Base-by-base conservation (phyloP, 108 stramenopile genomes). In the Bacterosira constricta region DNA sequence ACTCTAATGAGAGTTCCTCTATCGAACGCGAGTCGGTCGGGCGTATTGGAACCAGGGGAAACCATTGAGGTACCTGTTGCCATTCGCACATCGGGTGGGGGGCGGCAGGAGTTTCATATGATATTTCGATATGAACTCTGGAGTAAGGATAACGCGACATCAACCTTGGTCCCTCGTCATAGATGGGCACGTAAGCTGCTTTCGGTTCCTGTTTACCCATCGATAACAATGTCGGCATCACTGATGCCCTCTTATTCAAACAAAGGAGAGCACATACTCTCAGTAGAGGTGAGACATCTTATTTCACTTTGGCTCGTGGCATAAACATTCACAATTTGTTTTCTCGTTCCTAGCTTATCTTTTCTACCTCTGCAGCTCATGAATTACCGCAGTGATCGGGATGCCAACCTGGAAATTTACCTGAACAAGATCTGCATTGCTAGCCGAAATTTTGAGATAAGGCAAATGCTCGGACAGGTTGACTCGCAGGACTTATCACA, bases 21-120 rank as follows among this genome's bases (percentile, higher is more conserved):
- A 32, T 38, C 64, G 13, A 69, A 75, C 37, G 25, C 36, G 1
- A 34, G 56, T n/a, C 44, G 52, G 51, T 30, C 49, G 2, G 87
- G 77, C 32, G 52, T 81, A 26, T 57, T 94, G 25, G 72, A 81
- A 15, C 90, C 93, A 21, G 89, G 86, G 9, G 88, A 91, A 63
- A 77, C 75, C 23, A 67, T 88, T 6, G 93, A 94, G 56, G 77
- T 94, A 56, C 90, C 89, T 0, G 83, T 94, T 34, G 61, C 81
- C 30, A 77, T 94, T 57, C 82, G 90, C 39, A 88, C 89, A 18
- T 86, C 85, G 7, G 89, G 88, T 25, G 76, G 64, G 34, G 85
- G 86, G 8, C 66, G 85, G 42, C 87, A 90, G 64, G 86, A 86
- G 13, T 89, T 91, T 63, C 89, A 91, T 77, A 88, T 94, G 83